Base-by-base conservation (phyloP, 2,329 filamentous ascomycete genomes). In the Verticillium klebahnii region DNA sequence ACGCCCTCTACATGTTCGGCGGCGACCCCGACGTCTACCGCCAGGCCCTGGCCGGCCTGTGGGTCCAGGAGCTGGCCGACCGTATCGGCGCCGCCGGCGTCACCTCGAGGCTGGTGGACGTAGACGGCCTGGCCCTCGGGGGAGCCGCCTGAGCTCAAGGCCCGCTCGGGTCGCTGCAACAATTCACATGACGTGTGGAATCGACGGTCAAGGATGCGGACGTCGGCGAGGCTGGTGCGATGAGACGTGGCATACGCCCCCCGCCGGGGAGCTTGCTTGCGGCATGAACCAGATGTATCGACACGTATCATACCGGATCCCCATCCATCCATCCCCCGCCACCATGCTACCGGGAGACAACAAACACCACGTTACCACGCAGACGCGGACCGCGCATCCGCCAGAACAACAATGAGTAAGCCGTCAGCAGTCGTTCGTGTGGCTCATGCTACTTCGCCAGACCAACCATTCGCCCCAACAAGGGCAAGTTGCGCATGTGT, bases 11-110 rank as follows among this genome's bases (percentile, higher is more conserved):
- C 45, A 50, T 50, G 45, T 50, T 50, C 19, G 45, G 45, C 45
- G 45, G 58, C 23, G 58, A 60, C 23, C 56, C 12, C 17, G 58
- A 32, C 25, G 61, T 57, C 45, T 36, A 5, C 32, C 61, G 36
- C 31, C 45, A 58, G 37, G 61, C 56, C 54, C 57, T 65, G 19
- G 64, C 64, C 25, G 57, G 59, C 8, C 32, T 50, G 31, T 66
- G 65, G 65, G 60, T 56, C 8, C 57, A 56, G n/a, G 63, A 62
- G 25, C 59, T 66, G 15, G 60, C 63, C 15, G 45, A 31, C 12
- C 56, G 59, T 19, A 39, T 66, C 19, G 64, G 64, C 29, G 34
- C 60, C 31, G 45, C 45, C 2, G 23, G 23, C 58, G 60, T 54
- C 17, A 56, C 58, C 14, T 58, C 58, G 45, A 29, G 37, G 15